Conservation (phyloP, 345 rosid species). For the Salix koriyanagi region DNA sequence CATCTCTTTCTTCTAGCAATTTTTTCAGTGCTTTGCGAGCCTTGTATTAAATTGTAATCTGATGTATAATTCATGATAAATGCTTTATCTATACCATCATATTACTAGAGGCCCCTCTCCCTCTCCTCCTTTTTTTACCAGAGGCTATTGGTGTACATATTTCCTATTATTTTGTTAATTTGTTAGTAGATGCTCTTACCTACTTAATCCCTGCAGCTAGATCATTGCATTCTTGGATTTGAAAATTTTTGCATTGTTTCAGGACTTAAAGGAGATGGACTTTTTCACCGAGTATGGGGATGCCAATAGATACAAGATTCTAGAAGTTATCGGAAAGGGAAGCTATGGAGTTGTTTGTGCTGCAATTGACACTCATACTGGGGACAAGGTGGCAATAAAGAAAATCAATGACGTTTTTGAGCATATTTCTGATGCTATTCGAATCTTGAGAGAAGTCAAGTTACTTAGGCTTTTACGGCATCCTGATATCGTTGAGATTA, state of each 20-base stretch:
- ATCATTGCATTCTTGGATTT: neutral
- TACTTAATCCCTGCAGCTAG: neutral
- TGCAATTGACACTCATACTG: slow-evolving; percentile 87
- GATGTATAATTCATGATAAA: neutral
- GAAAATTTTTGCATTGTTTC: neutral
- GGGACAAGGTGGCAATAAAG: slow-evolving; percentile 90
- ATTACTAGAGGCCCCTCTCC: neutral
- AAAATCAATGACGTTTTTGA: slow-evolving; percentile 87
- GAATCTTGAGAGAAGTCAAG: slow-evolving; percentile 90
- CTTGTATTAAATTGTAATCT: too few species aligned
- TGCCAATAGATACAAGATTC: slow-evolving; percentile 79
- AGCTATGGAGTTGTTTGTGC: slow-evolving; percentile 99
- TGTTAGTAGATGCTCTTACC: neutral
- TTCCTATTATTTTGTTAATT: neutral
- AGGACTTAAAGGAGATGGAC: slow-evolving; percentile 70
- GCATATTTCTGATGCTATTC: slow-evolving; percentile 81
- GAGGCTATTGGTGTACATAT: neutral
- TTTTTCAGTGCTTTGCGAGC: neutral
- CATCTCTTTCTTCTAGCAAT: neutral
- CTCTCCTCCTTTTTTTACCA: neutral
- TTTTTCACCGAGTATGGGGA: slow-evolving; percentile 97
- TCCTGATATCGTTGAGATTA: slow-evolving; percentile 93
- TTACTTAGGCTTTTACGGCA: slow-evolving; percentile 82
- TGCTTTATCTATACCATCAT: neutral
- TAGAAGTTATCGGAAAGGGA: slow-evolving; percentile 92